Percentiles rank a stretch among this genome's conserved stretches.
phyloP scores from a whole-genome alignment of 148 eudicot species.

The Amaranthus hypochondriacus region DNA sequence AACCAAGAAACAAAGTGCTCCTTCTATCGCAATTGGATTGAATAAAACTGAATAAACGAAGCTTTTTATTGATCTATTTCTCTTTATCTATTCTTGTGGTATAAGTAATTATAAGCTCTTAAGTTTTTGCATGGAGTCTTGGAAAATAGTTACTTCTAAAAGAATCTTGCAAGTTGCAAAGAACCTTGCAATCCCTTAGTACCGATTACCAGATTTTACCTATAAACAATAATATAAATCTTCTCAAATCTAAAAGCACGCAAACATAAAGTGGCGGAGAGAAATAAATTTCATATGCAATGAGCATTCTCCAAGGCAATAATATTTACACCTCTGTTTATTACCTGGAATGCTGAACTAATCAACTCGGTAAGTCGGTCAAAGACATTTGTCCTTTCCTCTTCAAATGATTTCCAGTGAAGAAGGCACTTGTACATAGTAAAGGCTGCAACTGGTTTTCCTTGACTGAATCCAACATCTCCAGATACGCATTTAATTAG shows the following conservation, averaged over 20 bases:
- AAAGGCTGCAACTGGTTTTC: conserved; percentile 84
- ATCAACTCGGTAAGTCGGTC: conserved; percentile 80
- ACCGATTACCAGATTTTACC: no score
- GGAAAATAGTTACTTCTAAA: no score
- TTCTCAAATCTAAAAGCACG: neutral
- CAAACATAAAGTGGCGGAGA: neutral
- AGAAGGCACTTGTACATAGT: conserved; percentile 87
- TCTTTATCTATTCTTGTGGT: no score
- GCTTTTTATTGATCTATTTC: no score
- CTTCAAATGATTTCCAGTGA: conserved; percentile 85
- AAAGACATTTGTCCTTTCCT: conserved; percentile 81
- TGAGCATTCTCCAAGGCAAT: neutral
- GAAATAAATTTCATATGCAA: neutral
- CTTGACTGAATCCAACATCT: conserved; percentile 82
- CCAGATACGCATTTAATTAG: conserved; percentile 60
- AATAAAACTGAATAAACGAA: no score
- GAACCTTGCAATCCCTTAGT: no score
- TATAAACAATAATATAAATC: no score
- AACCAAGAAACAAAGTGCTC: no score
- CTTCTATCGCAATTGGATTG: no score
- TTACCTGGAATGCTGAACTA: conserved; percentile 81
- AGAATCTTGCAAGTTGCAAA: no score
- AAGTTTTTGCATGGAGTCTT: no score
- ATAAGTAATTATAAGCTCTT: no score
- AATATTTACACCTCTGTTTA: neutral